A percentile compares a stretch with the other conserved stretches of the same genome.
These are phyloP conservation scores for Torulaspora delbrueckii DNA, from an alignment of 805 yeast species.

Conservation along the genomic window DNA sequence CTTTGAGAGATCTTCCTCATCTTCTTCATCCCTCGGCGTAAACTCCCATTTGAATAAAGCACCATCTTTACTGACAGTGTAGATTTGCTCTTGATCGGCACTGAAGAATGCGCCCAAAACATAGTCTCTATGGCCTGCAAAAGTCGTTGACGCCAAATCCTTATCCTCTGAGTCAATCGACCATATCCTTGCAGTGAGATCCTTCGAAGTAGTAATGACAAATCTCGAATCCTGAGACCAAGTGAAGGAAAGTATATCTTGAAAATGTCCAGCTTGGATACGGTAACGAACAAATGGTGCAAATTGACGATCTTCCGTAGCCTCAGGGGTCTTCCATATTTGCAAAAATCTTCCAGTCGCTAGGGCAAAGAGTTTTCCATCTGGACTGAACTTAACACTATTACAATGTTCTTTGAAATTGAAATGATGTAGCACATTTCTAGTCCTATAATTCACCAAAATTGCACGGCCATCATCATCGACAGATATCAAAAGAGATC, in stretches of 20 bases:
- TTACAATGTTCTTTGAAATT: constrained; percentile 77
- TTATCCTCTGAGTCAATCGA: constrained; percentile 67
- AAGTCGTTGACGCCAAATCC: constrained; percentile 67
- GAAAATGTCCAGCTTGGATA: constrained; percentile 88
- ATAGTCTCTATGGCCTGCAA: constrained; percentile 89
- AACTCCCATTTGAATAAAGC: constrained; percentile 92
- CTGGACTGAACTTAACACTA: constrained; percentile 80
- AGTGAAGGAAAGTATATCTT: constrained; percentile 66
- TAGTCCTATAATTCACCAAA: constrained; percentile 73
- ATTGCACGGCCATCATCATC: constrained; percentile 94
- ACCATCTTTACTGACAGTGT: constrained; percentile 91
- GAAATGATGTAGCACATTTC: constrained; percentile 88
- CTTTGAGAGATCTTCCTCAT: constrained; percentile 39
- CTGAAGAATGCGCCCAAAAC: constrained; percentile 85
- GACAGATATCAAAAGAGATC: constrained; percentile 71
- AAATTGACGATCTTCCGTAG: constrained; percentile 80
- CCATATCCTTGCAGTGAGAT: constrained; percentile 80
- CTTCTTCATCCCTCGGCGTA: constrained; percentile 48
- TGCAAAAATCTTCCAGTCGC: constrained; percentile 80
- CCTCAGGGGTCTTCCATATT: constrained; percentile 87
- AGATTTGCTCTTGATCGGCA: constrained; percentile 81
- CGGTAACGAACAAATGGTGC: constrained; percentile 92
- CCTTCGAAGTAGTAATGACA: constrained; percentile 80
- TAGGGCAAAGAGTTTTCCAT: constrained; percentile 81
- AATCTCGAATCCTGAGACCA: constrained; percentile 94